These are phyloP conservation scores for Penicillium sp. DNA, from an alignment of 2,329 filamentous ascomycete species.

Conservation along the genomic window DNA sequence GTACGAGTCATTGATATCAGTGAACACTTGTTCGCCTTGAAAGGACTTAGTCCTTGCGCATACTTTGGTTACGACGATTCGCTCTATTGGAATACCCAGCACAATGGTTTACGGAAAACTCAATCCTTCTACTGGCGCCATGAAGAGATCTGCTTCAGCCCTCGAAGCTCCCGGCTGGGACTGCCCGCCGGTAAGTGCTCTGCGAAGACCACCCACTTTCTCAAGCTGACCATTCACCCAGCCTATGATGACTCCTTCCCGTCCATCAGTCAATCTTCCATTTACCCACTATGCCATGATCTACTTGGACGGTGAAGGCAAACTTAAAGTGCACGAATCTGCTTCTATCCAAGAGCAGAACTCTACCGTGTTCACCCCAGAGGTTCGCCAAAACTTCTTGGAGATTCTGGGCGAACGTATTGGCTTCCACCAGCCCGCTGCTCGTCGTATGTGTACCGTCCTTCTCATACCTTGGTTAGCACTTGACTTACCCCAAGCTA, in stretches of 20 bases:
- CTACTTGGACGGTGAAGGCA: slow-evolving; percentile 32
- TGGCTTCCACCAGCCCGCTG: slow-evolving; percentile 25
- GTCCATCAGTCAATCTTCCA: slow-evolving; percentile 25
- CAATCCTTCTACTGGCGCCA: slow-evolving; percentile 20
- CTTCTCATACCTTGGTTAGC: neutral
- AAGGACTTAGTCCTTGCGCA: neutral
- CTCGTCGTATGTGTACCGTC: slow-evolving; percentile 24
- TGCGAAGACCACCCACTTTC: neutral
- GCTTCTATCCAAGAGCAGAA: slow-evolving; percentile 29
- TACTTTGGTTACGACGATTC: slow-evolving; percentile 1
- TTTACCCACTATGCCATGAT: slow-evolving; percentile 35
- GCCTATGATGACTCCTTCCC: slow-evolving; percentile 26
- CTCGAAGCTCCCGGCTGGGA: slow-evolving; percentile 29
- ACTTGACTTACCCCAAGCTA: neutral
- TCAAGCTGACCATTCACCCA: slow-evolving; percentile 9
- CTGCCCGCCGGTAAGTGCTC: slow-evolving; percentile 25
- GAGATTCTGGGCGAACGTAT: slow-evolving; percentile 30
- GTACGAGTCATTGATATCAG: too few species aligned
- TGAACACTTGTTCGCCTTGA: too few species aligned
- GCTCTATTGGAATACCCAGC: neutral
- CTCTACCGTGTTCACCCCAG: slow-evolving; percentile 29
- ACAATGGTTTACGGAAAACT: slow-evolving; percentile 30
- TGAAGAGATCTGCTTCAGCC: slow-evolving; percentile 30
- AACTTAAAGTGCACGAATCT: slow-evolving; percentile 31
- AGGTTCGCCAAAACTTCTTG: slow-evolving; percentile 34